Base-by-base conservation (phyloP, 2,329 filamentous ascomycete genomes). In the Aspergillus chevalieri region DNA sequence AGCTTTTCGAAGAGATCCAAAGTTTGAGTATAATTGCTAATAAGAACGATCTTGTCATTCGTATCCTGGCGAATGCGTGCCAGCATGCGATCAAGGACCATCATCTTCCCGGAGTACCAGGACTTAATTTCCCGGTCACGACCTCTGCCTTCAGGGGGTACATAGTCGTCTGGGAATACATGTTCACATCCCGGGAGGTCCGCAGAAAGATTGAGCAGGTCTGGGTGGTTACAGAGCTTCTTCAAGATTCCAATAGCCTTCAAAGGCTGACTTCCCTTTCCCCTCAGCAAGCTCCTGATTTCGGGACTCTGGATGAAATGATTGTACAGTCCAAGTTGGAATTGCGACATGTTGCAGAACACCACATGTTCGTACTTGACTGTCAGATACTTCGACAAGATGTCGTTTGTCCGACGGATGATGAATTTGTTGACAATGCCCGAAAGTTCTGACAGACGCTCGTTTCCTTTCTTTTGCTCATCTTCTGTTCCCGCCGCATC, bases 351-450 rank as follows among this genome's bases (percentile, higher is more conserved):
- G 60, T 92, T 92, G 78, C 93, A 98, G 72, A 98, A 98, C 1
- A 98, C 93, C 26, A 98, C 93, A 66, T 98, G 93, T 70, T 98
- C 93, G 70, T 98, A 98, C 74, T 98, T 98, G 74, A 97, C 85
- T 0, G 93, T 93, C 51, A 98, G 74, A 65, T 98, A 98, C 69
- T 98, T 98, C 46, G 92, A 96, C 21, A 98, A 74, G 53, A 98
- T 95, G 64, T 98, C 93, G 78, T 98, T 98, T 3, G 92, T 96
- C 50, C 93, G 85, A 52, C 93, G 86, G 61, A 98, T 98, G 66
- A 98, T 94, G 72, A 98, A 98, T 64, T 95, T 96, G 74, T 97
- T 98, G 65, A 98, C 93, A 42, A 95, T 76, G 2, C 77, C 76
- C 3, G 95, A 81, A 12, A 98, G 79, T 62, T 95, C 92, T 3